Conservation (phyloP, 352 stramenopile species). For the Globisporangium megalacanthum region DNA sequence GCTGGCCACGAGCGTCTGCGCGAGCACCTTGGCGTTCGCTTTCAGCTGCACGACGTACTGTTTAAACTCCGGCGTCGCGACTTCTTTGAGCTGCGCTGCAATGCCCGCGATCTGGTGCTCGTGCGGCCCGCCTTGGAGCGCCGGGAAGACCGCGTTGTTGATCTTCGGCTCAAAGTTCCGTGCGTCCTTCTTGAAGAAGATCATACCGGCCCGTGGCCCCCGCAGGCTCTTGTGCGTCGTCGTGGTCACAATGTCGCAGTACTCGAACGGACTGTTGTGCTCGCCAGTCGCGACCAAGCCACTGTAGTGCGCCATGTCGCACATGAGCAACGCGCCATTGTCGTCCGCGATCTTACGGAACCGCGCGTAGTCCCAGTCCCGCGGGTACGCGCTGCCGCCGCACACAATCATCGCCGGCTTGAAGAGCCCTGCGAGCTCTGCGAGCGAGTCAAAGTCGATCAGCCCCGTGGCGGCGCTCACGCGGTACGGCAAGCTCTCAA, state of each 20-base stretch:
- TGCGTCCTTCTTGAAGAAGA: conserved; percentile 97
- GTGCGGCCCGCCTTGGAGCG: conserved; percentile 96
- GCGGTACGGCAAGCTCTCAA: conserved; percentile 97
- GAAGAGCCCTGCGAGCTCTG: conserved; percentile 93
- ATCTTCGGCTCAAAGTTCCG: conserved; percentile 93
- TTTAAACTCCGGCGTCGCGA: conserved; percentile 95
- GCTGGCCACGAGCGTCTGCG: conserved; percentile 84
- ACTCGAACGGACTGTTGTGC: conserved; percentile 94
- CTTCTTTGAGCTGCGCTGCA: conserved; percentile 98
- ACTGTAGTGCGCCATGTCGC: conserved; percentile 99
- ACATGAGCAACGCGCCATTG: conserved; percentile 97
- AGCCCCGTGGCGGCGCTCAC: conserved; percentile 93
- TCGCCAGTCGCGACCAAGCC: conserved; percentile 96
- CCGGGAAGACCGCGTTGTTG: conserved; percentile 99
- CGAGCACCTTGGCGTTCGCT: conserved; percentile 94
- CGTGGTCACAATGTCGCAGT: conserved; percentile 98
- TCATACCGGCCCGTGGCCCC: conserved; percentile 97
- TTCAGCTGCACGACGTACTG: conserved; percentile 93
- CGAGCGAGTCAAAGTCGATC: conserved; percentile 97
- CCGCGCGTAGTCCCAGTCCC: conserved; percentile 97
- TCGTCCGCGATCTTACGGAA: conserved; percentile 98
- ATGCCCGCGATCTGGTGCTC: conserved; percentile 99
- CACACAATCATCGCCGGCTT: conserved; percentile 98
- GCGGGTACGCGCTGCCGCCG: conserved; percentile 96
- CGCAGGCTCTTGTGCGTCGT: conserved; percentile 99